Conservation (phyloP, 2,329 filamentous ascomycete species). For the Arthrocladium fulminans region DNA sequence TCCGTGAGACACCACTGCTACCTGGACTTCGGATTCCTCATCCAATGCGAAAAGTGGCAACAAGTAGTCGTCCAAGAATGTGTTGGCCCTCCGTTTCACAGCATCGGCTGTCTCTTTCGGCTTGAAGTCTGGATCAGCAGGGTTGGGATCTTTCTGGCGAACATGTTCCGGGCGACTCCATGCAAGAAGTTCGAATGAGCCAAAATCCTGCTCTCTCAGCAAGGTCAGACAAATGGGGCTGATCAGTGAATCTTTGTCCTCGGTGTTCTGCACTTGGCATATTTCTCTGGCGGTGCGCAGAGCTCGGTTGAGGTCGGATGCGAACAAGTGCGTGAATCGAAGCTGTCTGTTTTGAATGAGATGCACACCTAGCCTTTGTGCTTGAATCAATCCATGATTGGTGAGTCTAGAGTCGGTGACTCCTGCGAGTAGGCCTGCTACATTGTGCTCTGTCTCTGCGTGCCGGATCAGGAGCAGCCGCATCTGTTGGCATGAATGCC, state of each 20-base stretch:
- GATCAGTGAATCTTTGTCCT: not conserved
- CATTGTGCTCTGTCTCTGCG: conserved; percentile 85
- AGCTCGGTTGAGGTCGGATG: conserved; percentile 69
- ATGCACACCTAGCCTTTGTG: conserved; percentile 58
- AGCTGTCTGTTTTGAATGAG: conserved; percentile 54
- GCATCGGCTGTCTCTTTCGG: conserved; percentile 60
- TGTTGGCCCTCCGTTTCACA: conserved; percentile 55
- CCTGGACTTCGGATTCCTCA: conserved; percentile 27
- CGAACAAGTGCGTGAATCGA: conserved; percentile 61
- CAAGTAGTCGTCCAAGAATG: conserved; percentile 59
- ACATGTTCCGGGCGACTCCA: conserved; percentile 19
- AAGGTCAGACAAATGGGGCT: conserved; percentile 15
- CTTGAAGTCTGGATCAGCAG: conserved; percentile 37
- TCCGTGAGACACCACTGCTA: conserved; percentile 73
- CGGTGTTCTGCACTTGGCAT: conserved; percentile 43
- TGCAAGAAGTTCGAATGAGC: conserved; percentile 30
- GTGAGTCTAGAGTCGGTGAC: conserved; percentile 72
- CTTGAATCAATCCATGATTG: conserved; percentile 71
- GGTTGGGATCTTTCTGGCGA: conserved; percentile 1
- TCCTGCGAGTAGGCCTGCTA: conserved; percentile 58
- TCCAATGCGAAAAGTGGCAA: conserved; percentile 43
- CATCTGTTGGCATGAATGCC: conserved; percentile 32
- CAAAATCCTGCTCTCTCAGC: conserved; percentile 35
- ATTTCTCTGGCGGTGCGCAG: conserved; percentile 61
- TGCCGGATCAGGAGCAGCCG: conserved; percentile 72